Evolutionary conservation across 495 filamentous ascomycete species (phyloP).

Genomic region (Cercophora sp.): DNA sequence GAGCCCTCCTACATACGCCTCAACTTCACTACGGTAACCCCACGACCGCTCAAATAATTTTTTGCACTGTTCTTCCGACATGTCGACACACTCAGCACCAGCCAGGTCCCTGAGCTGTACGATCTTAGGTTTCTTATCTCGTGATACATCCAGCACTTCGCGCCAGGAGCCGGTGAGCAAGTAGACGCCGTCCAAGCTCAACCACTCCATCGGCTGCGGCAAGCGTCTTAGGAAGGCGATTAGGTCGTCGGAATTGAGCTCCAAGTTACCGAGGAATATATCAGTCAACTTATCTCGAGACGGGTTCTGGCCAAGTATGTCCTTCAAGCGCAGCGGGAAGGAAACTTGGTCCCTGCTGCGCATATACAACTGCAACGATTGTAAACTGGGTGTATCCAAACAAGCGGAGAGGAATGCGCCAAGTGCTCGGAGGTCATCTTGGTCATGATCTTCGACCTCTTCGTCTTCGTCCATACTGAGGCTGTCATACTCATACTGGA

Average conservation of each 20-base stretch:
- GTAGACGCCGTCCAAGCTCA: background rate
- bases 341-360: background rate
- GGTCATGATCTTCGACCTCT: too few relatives aligned
- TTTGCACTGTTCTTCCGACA: background rate
- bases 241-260: background rate
- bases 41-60: background rate
- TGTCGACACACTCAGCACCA: conserved; percentile 5
- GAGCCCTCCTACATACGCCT: too few relatives aligned
- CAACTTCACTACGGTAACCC: too few relatives aligned
- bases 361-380: background rate
- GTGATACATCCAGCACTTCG: conserved; percentile 9
- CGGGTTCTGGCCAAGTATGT: background rate
- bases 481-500: background rate
- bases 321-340: background rate
- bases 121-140: background rate
- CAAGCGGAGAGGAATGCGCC: conserved; percentile 5
- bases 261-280: background rate
- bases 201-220: background rate
- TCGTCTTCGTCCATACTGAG: background rate
- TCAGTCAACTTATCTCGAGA: background rate
- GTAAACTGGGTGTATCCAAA: conserved; percentile 7
- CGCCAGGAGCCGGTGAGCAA: conserved; percentile 10
- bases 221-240: background rate
- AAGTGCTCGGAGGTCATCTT: too few relatives aligned
- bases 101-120: background rate